Evolutionary conservation across 805 yeast species (phyloP), one percentile per base, ranked within the genome.

Genomic region (Metschnikowia cerradonensis): DNA sequence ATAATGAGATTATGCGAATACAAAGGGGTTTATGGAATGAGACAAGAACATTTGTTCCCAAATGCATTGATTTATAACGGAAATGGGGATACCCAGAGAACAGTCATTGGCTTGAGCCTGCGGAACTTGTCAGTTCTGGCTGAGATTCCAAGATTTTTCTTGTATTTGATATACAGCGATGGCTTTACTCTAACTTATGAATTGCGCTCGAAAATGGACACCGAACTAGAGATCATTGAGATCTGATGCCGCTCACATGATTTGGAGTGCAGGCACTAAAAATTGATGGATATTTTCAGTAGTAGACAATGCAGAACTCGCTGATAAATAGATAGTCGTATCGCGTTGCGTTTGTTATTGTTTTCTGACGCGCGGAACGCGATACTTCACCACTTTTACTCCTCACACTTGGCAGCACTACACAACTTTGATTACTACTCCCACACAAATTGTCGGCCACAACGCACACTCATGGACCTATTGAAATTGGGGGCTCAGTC

Each of bases 401-500:
- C 31, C 31, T 42, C 31, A 14, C 19, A 8, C 8, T 14, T 14
- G 31, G 31, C 31, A 23, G 26, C 8, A 13, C 14, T 14, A 37
- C 10, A 39, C 19, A 23, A 39, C 32, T n/a, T 39, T 8, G 10
- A 23, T 7, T 19, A 22, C n/a, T 6, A 19, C 40, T 17, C 20
- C 20, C 26, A 37, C 38, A 32, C 33, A 35, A 14, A 39, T 37
- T 20, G 30, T 20, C 31, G 5, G 32, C n/a, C 13, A 22, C 14
- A 39, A 15, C 14, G 2, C 32, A n/a, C 7, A 22, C 22, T 26
- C 35, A 73, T 73, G 78, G 75, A 73, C 54, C 57, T 70, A 50
- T 58, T 73, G 42, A 76, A 71, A 59, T 71, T 75, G n/a, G 90
- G 90, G 1, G 68, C 74, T 34, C 75, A 72, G 59, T 80, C 90